Conservation (phyloP, 2,329 filamentous ascomycete species). For the Verticillium albo-atrum region DNA sequence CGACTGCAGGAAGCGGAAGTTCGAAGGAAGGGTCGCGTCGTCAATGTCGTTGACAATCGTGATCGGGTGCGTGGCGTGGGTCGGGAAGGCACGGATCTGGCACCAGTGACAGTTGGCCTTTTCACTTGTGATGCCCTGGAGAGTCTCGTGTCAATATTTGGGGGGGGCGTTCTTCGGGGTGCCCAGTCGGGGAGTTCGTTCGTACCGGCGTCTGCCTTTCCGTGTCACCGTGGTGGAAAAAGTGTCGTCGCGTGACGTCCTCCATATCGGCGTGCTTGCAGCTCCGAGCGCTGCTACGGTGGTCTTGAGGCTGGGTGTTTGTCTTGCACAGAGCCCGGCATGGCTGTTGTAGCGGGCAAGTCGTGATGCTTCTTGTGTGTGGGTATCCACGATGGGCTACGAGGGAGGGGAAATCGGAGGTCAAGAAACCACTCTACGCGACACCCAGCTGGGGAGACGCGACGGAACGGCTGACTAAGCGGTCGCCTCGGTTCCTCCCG, state of each 20-base stretch:
- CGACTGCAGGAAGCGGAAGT: constrained; percentile 65
- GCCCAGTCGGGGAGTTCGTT: not conserved
- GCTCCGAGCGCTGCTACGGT: not conserved
- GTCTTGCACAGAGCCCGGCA: not conserved
- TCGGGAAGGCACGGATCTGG: constrained; percentile 52
- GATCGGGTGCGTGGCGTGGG: constrained; percentile 45
- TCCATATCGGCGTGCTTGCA: constrained; percentile 33
- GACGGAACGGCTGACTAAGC: constrained; percentile 4
- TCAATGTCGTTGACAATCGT: constrained; percentile 62
- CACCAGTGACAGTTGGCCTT: constrained; percentile 54
- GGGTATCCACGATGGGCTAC: not conserved
- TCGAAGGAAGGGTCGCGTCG: constrained; percentile 47
- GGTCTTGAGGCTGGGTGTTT: not conserved
- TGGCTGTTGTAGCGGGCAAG: not conserved
- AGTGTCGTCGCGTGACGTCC: constrained; percentile 39
- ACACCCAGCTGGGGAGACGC: not conserved
- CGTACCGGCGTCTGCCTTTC: constrained; percentile 11
- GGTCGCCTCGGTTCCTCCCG: not conserved
- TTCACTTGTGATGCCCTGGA: constrained; percentile 31
- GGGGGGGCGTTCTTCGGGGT: too few species aligned
- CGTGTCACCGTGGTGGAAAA: constrained; percentile 39
- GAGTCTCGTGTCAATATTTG: constrained; percentile 1
- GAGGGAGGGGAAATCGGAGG: not conserved
- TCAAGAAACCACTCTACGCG: constrained; percentile 9
- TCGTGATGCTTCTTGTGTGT: too few species aligned